Conservation (phyloP, 2,329 filamentous ascomycete species). For the Graphilbum sp. region DNA sequence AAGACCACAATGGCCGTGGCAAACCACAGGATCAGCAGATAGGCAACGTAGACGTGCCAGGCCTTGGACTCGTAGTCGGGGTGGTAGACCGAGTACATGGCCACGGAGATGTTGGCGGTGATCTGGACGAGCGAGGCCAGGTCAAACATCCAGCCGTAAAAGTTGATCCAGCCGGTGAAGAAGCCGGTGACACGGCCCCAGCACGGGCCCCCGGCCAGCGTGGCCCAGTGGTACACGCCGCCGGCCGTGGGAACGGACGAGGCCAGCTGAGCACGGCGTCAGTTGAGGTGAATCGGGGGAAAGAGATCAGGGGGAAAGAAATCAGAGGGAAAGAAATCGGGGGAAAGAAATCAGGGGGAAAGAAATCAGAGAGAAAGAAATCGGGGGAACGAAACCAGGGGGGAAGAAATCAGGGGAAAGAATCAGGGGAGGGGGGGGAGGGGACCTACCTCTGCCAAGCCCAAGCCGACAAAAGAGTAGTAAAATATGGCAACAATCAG, state of each 20-base stretch:
- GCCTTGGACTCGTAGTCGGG: conserved; percentile 28
- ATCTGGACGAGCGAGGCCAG: conserved; percentile 42
- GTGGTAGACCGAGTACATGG: conserved; percentile 45
- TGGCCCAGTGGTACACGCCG: conserved; percentile 46
- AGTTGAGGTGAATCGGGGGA: background rate
- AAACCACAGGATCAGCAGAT: conserved; percentile 37
- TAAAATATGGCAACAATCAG: conserved; percentile 26
- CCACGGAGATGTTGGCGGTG: conserved; percentile 40
- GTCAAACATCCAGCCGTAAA: conserved; percentile 46
- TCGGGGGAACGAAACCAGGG: no score
- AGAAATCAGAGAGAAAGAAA: background rate
- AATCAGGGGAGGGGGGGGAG: background rate
- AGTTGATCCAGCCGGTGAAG: conserved; percentile 33
- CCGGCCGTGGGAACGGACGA: conserved; percentile 42
- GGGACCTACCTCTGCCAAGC: conserved; percentile 21
- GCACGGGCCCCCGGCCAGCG: conserved; percentile 36
- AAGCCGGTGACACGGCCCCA: conserved; percentile 35
- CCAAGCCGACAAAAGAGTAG: conserved; percentile 24
- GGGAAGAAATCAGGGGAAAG: background rate
- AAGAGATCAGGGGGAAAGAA: background rate
- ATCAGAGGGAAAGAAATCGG: no score
- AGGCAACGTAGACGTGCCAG: conserved; percentile 45
- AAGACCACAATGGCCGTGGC: conserved; percentile 36
- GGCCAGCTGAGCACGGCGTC: conserved; percentile 26
- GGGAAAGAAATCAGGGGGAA: no score